Evolutionary conservation across 2,329 filamentous ascomycete genomes (phyloP), one percentile per base, ranked within the genome.

Genomic region (Fusarium poae): DNA sequence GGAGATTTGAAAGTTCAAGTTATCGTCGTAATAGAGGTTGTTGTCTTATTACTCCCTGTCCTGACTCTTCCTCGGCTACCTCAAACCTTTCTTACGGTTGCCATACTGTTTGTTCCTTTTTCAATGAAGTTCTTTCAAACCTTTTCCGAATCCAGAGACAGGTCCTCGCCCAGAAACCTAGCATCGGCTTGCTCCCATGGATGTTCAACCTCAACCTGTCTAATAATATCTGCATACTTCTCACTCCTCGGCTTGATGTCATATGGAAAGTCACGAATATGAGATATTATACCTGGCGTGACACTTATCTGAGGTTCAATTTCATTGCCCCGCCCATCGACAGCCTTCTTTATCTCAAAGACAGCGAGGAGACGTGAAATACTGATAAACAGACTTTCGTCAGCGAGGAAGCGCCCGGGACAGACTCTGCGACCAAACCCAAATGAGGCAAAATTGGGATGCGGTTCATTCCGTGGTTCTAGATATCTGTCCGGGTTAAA

Each of bases 401-500:
- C 40, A 0, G 61, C 61, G 0, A 62, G 21, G 6, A 46, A 51
- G 0, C 57, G 2, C 0, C 61, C 61, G 0, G 61, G 61, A 18
- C 61, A 64, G 3, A 57, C 18, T n/a, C 62, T 42, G 2, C 62
- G 62, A 7, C 62, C 62, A 18, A 57, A 65, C 1, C 62, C 62
- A 15, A 65, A 65, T 0, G 40, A 20, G 0, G 35, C 45, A 1
- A 23, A 32, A 0, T 20, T 27, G 1, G 62, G 62, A 21, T 62
- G 18, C 1, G 57, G 62, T 6, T 65, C 62, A 4, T 62, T 62
- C 4, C 57, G 45, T 2, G 57, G 62, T 5, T 32, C 43, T 3
- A 62, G 13, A 8, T 51, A 62, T 3, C 62, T 44, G 0, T 21
- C 74, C 1, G 76, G 77, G 9, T 79, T 54, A 37, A 80, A 80